Base-by-base conservation (phyloP, 2,329 filamentous ascomycete genomes). In the Chaetomiaceae sp. region DNA sequence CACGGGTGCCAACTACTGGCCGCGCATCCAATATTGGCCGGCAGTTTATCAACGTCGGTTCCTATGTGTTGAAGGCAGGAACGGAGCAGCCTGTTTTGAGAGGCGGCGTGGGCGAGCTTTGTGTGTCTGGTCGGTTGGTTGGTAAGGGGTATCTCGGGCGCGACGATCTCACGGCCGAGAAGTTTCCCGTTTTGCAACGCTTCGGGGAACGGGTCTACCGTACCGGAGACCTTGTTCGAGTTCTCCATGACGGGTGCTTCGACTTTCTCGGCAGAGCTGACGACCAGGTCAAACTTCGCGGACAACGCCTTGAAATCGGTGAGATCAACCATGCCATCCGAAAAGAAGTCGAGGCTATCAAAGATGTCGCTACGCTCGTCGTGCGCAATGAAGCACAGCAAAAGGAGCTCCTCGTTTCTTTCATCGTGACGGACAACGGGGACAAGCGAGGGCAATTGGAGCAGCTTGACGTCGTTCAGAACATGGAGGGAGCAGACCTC, bases 241-340 rank as follows among this genome's bases (percentile, higher is more conserved):
- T 95, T 14, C 71, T 95, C 7, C 77, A 90, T 48, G 87, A 96
- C 66, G 84, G 82, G 1, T 89, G 86, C 38, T 91, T 96, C 59
- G 87, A 92, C 51, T 96, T 96, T 65, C 75, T 95, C 2, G 91
- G 92, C 2, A 82, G 92, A 13, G 87, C 86, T 5, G 92, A 97
- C 65, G 90, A 95, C 51, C 91, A 97, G 69, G 85, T 96, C 57
- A 97, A 97, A 67, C 77, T 96, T 3, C 83, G 92, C 10, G 91
- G 91, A 0, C 91, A 96, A 66, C 79, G 91, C 13, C 77, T 97
- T 1, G 92, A 97, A 64, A 86, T 95, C 55, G 88, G 86, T 1
- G 91, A 97, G 71, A 95, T 96, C 67, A 94, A 95, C 61, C 85
- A 91, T 44, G 81, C 87, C 8, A 89, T 96, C 61, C 84, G 82